Evolutionary conservation across 2,329 filamentous ascomycete species (phyloP), one percentile per base, ranked within the genome.

Genomic region (Tolypocladium capitatum): DNA sequence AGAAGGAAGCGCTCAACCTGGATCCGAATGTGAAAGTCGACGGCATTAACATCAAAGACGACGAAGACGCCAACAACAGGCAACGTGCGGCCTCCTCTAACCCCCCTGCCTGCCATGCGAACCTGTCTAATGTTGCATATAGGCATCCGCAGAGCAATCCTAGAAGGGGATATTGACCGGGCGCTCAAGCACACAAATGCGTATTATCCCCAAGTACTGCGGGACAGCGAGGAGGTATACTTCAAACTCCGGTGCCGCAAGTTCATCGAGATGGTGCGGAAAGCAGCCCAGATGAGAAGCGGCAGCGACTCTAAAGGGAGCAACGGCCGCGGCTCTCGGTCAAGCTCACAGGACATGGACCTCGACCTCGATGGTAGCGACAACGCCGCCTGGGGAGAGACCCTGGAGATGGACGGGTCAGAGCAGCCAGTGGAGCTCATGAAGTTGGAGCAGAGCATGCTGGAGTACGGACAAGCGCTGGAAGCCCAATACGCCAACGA

Each of bases 241-340:
- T 97, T 98, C 67, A 84, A 83, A 49, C 71, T 98, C 44, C 80
- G 84, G 55, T 96, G 90, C 61, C 81, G 89, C 51, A 94, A 92
- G 61, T 96, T 97, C 63, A 83, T 97, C 51, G 92, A 98, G 64
- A 91, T 98, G 83, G 88, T 94, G 57, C 78, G 85, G 36, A 78
- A 76, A 49, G 82, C 81, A 33, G 81, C 83, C 2, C 84, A 90
- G 55, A 65, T 84, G 18, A 74, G 73, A 57, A 68, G 73, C 33
- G 65, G 67, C 8, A 64, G 68, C 33, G 69, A 72, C 9, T 56
- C 62, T 5, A 74, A 72, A 56, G 65, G 56, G 53, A 63, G 56
- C 62, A 61, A 74, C 52, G 63, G 69, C 11, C 69, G 75, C 45
- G 67, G 47, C 3, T 35, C 41, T 6, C 49, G 68, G 34, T 57